Base-by-base conservation (phyloP, 306 rosid species). In the Hylodesmum podocarpum region DNA sequence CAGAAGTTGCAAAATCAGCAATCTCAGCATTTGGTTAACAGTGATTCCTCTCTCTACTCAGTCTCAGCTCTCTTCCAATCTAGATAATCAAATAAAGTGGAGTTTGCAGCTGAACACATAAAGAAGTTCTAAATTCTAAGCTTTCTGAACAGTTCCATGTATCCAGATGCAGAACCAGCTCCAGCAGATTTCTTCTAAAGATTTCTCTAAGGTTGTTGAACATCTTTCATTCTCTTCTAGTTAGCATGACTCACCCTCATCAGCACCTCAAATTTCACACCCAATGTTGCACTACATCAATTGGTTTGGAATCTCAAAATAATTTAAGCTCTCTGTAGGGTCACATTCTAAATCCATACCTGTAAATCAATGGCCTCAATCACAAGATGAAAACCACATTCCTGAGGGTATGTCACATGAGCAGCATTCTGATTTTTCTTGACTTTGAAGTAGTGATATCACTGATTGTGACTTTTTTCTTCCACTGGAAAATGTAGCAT, bases 161-260 rank as follows among this genome's bases (percentile, higher is more conserved):
- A 75, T 66, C 99, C 72, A 91, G 84, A 83, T 85, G 80, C 94
- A 86, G 70, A 90, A 77, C 73, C 97, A 90, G 84, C 89, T 91
- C 79, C 96, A 86, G 80, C 93, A 82, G 82, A 89, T 66, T 37
- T 58, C 88, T 40, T 66, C 87, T 21, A 97, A 89, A 71, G 91
- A 82, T 75, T 84, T 59, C 50, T 80, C 82, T 22, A 87, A 87
- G 81, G 76, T 67, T 83, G 81, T 84, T 70, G 96, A 88, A 59
- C 88, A 87, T 80, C 77, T 82, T 66, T 28, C 96, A 28, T 77
- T 80, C 75, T 80, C 89, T 18, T 72, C 96, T 71, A 81, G 86
- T 37, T 94, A 84, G 78, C 93, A 81, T 57, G 91, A 87, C 80
- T 79, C 85, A 75, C 43, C 87, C 59, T 87, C 95, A 39, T 69